phyloP scores from a whole-genome alignment of 495 filamentous ascomycete species.

The Penicillium flavigenum region DNA sequence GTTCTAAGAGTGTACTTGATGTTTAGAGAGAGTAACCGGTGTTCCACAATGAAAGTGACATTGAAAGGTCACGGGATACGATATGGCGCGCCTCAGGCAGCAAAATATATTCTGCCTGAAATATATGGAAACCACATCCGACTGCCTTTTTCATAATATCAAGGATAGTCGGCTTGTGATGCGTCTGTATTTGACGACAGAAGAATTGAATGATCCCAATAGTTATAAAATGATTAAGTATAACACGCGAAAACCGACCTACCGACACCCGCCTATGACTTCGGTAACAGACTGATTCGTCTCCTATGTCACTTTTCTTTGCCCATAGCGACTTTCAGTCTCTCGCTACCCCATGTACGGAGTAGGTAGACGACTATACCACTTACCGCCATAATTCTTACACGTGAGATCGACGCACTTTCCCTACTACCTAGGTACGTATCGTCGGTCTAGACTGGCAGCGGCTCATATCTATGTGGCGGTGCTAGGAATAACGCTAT shows the following conservation, averaged over 20 bases:
- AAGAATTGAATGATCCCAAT: not conserved
- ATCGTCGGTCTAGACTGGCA: not conserved
- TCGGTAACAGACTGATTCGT: not conserved
- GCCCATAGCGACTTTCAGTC: not conserved
- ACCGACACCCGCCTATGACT: not conserved
- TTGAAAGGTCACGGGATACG: constrained; percentile 3
- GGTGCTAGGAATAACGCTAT: not conserved
- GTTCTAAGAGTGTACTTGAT: constrained; percentile 5
- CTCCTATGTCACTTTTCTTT: not conserved
- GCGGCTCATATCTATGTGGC: not conserved
- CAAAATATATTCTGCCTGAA: not conserved
- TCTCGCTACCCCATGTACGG: not conserved
- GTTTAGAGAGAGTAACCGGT: not conserved
- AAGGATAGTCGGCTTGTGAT: not conserved
- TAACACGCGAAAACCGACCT: not conserved
- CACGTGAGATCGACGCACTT: not conserved
- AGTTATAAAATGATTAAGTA: not conserved
- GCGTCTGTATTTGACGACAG: not conserved
- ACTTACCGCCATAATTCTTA: constrained; percentile 4
- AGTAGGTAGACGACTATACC: not conserved
- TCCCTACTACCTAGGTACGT: not conserved
- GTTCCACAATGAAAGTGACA: constrained; percentile 8
- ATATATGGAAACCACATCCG: not conserved
- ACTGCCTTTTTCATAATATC: not conserved
- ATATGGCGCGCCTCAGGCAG: constrained; percentile 4